These are phyloP conservation scores for Emmonsiellopsis sp. DNA, from an alignment of 2,329 filamentous ascomycete genomes.

Conservation along the genomic window DNA sequence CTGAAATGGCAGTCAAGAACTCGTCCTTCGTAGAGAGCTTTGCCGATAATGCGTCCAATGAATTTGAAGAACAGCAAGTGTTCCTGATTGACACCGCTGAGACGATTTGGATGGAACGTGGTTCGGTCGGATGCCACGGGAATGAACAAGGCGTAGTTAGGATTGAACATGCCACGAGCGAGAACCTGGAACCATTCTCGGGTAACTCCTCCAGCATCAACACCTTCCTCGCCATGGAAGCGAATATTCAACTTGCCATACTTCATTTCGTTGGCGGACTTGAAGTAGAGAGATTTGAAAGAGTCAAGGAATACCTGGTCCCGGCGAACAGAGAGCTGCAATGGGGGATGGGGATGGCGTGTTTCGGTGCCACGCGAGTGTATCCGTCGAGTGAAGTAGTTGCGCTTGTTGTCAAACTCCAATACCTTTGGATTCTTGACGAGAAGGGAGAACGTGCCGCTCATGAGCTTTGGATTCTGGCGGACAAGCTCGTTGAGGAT, in stretches of 20 bases:
- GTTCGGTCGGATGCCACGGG: constrained; percentile 95
- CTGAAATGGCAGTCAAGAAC: constrained; percentile 98
- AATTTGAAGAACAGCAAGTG: constrained; percentile 99
- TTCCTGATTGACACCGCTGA: constrained; percentile 88
- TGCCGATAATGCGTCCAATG: constrained; percentile 95
- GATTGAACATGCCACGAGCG: constrained; percentile 96
- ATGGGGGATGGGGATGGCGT: constrained; percentile 61
- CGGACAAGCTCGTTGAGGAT: constrained; percentile 96
- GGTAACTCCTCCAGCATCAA: constrained; percentile 94
- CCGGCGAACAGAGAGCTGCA: constrained; percentile 83
- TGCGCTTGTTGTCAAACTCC: constrained; percentile 98
- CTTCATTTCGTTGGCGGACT: constrained; percentile 93
- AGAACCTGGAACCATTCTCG: constrained; percentile 99
- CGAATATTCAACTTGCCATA: constrained; percentile 97
- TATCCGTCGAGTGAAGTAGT: constrained; percentile 92
- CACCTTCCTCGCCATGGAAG: constrained; percentile 94
- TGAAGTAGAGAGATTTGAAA: constrained; percentile 97
- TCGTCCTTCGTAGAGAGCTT: constrained; percentile 91
- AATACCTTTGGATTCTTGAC: constrained; percentile 98
- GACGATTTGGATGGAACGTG: constrained; percentile 95
- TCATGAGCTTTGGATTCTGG: constrained; percentile 97
- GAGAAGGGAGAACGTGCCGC: constrained; percentile 86
- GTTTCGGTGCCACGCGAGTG: constrained; percentile 64
- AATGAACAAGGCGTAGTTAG: constrained; percentile 92
- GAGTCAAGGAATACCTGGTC: constrained; percentile 97